Evolutionary conservation across 164 flowering plant species (phyloP).

Genomic region (Annona squamosa): DNA sequence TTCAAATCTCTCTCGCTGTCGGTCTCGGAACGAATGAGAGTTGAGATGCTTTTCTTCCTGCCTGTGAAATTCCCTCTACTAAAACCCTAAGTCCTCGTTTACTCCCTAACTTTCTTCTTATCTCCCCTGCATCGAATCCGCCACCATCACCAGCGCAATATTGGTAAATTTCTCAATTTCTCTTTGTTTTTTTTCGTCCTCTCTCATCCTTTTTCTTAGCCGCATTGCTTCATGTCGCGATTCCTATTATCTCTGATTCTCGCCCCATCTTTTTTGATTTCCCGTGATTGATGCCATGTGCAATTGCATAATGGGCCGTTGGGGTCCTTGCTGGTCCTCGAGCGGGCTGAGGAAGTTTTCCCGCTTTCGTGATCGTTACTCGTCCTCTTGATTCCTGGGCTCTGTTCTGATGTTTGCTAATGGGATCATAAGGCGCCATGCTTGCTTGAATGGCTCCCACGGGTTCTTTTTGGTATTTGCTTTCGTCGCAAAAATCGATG

Average conservation of each 20-base stretch:
- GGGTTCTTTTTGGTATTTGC: too few species aligned
- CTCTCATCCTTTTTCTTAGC: too few species aligned
- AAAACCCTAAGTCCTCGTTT: neutral
- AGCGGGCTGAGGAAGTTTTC: neutral
- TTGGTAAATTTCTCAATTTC: neutral
- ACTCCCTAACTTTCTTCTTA: neutral
- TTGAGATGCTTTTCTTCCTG: neutral
- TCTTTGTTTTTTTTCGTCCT: too few species aligned
- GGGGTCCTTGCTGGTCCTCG: neutral
- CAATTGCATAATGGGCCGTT: neutral
- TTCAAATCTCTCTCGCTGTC: neutral
- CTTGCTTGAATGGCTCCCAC: neutral
- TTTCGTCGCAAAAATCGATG: too few species aligned
- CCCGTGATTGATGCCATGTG: neutral
- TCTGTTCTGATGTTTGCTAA: neutral
- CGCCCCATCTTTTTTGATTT: neutral
- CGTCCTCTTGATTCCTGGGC: neutral
- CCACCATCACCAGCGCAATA: neutral
- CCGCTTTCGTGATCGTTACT: too few species aligned
- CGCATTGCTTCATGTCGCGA: too few species aligned
- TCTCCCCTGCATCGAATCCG: neutral
- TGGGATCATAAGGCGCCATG: neutral
- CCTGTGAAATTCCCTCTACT: neutral
- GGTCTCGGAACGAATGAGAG: neutral
- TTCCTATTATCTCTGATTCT: neutral